phyloP scores from a whole-genome alignment of 192 early-diverging fungal species.

The Coemansia sp. region DNA sequence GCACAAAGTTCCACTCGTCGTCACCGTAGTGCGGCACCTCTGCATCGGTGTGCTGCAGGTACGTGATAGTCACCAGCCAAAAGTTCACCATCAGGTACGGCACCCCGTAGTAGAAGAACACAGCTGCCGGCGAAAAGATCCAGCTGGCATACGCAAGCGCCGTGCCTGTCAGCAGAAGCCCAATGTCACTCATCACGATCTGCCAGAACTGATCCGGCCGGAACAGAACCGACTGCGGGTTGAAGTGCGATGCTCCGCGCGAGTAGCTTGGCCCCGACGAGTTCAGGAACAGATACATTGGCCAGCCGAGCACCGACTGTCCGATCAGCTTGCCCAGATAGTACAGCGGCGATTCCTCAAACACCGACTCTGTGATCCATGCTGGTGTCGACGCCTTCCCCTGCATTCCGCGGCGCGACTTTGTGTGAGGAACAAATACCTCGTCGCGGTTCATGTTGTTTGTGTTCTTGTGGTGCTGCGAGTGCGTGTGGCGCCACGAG shows the following conservation, averaged over 20 bases:
- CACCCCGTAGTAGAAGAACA: constrained; percentile 83
- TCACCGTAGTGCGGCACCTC: constrained; percentile 87
- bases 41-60: constrained; percentile 89
- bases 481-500: constrained; percentile 91
- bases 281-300: constrained; percentile 79
- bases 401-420: constrained; percentile 59
- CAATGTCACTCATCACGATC: constrained; percentile 75
- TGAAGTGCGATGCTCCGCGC: constrained; percentile 82
- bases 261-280: constrained; percentile 76
- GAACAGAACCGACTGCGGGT: constrained; percentile 79
- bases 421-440: constrained; percentile 89
- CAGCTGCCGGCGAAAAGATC: constrained; percentile 59
- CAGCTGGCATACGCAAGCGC: constrained; percentile 57
- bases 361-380: constrained; percentile 56
- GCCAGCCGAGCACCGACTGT: constrained; percentile 87
- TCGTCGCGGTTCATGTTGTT: constrained; percentile 89
- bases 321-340: constrained; percentile 63
- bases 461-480: constrained; percentile 90
- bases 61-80: constrained; percentile 97
- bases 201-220: constrained; percentile 67
- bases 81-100: constrained; percentile 92
- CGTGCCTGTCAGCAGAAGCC: constrained; percentile 59
- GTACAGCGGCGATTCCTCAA: constrained; percentile 75
- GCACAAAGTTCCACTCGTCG: constrained; percentile 85
- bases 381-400: constrained; percentile 52